Evolutionary conservation across 2,329 filamentous ascomycete genomes (phyloP), one percentile per base, ranked within the genome.

Genomic region (Diaporthe batatas): DNA sequence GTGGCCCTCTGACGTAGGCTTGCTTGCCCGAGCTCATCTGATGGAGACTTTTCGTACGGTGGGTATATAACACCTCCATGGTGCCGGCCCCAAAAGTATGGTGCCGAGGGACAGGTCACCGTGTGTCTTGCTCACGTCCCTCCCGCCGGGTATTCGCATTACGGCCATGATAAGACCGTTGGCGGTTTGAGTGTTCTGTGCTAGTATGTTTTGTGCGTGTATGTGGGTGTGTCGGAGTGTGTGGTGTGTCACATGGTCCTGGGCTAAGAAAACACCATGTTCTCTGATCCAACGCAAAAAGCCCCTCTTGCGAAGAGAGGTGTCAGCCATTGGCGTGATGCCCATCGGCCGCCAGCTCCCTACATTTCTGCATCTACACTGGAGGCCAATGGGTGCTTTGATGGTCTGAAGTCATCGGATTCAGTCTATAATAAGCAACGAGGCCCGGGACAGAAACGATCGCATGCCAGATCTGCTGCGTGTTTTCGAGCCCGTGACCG

Each of bases 121-220:
- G 14, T 47, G 34, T 44, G 29, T 44, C 6, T 44, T 51, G 42
- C 29, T 36, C 55, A 59, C 51, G 72, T 71, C 62, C 47, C 68
- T 72, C 54, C 72, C 72, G 72, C 54, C 72, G 68, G 72, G 68
- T 23, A 47, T 54, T 16, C 12, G 62, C 68, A 73, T 73, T 71
- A 73, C 72, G 72, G 72, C 68, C 72, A 25, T 70, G 71, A 55
- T 36, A 32, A 64, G 23, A 42, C 39, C 42, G 58, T 11, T 47
- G 39, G 18, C 57, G n/a, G 42, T 59, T 16, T 12, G 25, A 25
- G 25, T 47, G 39, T 10, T 12, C 12, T 64, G 42, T n/a, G 10
- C 39, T 12, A 49, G 47, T n/a, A 23, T 44, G 25, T 18, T 25
- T 39, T 12, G 23, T 29, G 47, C n/a, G 8, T 8, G 25, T 25